Conservation (phyloP, 2,329 filamentous ascomycete species). For the Aspergillus sp. region DNA sequence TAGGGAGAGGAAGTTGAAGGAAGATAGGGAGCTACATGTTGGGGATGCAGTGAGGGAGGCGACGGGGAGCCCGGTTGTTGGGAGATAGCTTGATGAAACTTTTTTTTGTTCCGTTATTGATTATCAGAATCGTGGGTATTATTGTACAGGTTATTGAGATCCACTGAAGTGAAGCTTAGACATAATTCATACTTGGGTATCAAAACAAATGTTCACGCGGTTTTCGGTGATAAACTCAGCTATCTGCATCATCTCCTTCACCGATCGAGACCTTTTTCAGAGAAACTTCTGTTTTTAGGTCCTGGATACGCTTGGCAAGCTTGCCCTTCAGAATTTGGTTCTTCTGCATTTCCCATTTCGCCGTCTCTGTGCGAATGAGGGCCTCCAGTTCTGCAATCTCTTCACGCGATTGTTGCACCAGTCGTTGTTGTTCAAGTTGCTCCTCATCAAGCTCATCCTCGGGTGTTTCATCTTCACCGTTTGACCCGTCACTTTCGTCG, state of each 20-base stretch:
- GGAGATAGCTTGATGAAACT: slow-evolving; percentile 16
- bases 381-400: slow-evolving; percentile 45
- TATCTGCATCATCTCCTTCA: slow-evolving; percentile 34
- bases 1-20: slow-evolving; percentile 27
- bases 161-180: not conserved
- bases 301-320: slow-evolving; percentile 45
- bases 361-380: slow-evolving; percentile 39
- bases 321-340: slow-evolving; percentile 45
- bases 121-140: not conserved
- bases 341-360: slow-evolving; percentile 40
- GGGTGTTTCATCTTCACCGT: slow-evolving; percentile 36
- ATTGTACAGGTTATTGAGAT: slow-evolving; percentile 1
- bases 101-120: not conserved
- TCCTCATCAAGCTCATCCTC: slow-evolving; percentile 46
- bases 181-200: slow-evolving; percentile 14
- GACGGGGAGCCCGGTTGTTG: slow-evolving; percentile 29
- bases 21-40: slow-evolving; percentile 30
- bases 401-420: slow-evolving; percentile 46
- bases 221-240: slow-evolving; percentile 17
- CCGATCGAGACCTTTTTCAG: slow-evolving; percentile 46
- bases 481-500: slow-evolving; percentile 42
- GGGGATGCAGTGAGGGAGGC: slow-evolving; percentile 26
- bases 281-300: slow-evolving; percentile 44
- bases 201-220: slow-evolving; percentile 5
- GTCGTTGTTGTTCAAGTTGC: slow-evolving; percentile 41